Base-by-base conservation (phyloP, 768 basidiomycete genomes). In the Panaeolus cyanescens region DNA sequence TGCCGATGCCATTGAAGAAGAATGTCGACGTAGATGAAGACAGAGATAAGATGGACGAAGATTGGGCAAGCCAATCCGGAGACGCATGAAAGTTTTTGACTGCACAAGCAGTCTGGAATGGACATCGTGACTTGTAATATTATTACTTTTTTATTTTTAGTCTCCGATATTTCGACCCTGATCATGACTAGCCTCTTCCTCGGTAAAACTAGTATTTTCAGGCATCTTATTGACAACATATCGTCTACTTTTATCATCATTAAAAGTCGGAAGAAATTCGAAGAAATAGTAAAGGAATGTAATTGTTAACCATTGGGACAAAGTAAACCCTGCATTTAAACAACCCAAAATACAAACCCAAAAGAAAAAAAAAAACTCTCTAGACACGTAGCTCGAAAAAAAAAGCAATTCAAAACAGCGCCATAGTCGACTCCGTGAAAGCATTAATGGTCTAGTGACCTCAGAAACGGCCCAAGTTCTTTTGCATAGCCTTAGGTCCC, bases 401-500 rank as follows among this genome's bases (percentile, higher is more conserved):
- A 20, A 22, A 42, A 42, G 39, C 19, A 50, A 10, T 15, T 15
- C 30, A 42, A 13, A 10, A 20, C 15, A 42, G n/a, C 2, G 39
- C 39, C 39, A 42, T 42, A n/a, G 7, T 42, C 22, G 39, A 50
- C 25, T 28, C 45, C 45, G 45, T 28, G 45, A 50, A 50, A 50
- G 22, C 45, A 50, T 50, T 25, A 20, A 28, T 50, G 25, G 25
- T 28, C 9, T 2, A 42, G 22, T 20, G 39, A 42, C 12, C n/a
- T 50, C 25, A 74, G 55, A 68, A 60, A 31, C 55, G 64, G 36
- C 70, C 69, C 64, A 84, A 68, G 32, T 73, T 74, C 67, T 70
- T 69, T 62, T 78, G 78, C 73, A 90, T 85, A 20, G 72, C 71
- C 7, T 65, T 63, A 55, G 71, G 69, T 2, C 88, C 88, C 32